phyloP scores from a whole-genome alignment of 129 eudicot species.

The carrot (Daucus carota) region DH1_v3.0 NC_030384.2:46306001-46306500 shows the following conservation, averaged over 20 bases:
- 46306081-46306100: too few species aligned
- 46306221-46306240: too few species aligned
- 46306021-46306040: too few species aligned
- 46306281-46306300: too few species aligned
- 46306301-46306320: neutral
- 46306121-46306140: too few species aligned
- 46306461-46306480: neutral
- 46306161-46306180: neutral
- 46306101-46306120: too few species aligned
- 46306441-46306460: neutral
- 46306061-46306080: too few species aligned
- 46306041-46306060: too few species aligned
- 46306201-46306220: too few species aligned
- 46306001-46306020: too few species aligned
- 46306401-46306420: conserved; percentile 7
- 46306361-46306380: neutral
- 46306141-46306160: too few species aligned
- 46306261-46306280: too few species aligned
- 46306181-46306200: neutral
- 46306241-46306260: neutral
- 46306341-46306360: neutral
- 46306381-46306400: conserved; percentile 7
- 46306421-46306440: conserved; percentile 12
- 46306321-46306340: neutral
- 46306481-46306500: neutral